Evolutionary conservation across 2,329 filamentous ascomycete genomes (phyloP).

Genomic region (Teratosphaeria destructans): DNA sequence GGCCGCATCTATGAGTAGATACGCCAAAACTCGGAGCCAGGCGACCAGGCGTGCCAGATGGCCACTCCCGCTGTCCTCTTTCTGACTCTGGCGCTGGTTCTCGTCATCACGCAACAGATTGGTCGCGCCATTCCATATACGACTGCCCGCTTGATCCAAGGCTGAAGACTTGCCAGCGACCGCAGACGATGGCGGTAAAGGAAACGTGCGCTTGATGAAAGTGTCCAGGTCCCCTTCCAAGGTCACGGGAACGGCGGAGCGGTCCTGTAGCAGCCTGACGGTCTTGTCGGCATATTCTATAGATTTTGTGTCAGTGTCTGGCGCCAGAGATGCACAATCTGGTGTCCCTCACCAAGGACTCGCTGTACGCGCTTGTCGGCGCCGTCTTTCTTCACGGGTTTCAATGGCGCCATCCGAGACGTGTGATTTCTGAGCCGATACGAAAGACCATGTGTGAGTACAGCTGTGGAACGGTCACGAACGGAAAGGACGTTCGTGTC

Average conservation of each 20-base stretch:
- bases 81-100: constrained; percentile 1
- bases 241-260: constrained; percentile 5
- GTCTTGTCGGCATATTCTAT: constrained; percentile 1
- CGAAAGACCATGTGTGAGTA: not conserved
- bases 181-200: constrained; percentile 4
- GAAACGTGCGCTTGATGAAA: constrained; percentile 9
- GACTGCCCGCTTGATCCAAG: constrained; percentile 47
- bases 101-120: constrained; percentile 28
- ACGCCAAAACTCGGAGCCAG: constrained; percentile 48
- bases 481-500: not conserved
- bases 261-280: constrained; percentile 8
- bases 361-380: constrained; percentile 12
- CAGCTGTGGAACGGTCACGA: not conserved
- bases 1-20: constrained; percentile 55
- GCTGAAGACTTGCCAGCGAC: constrained; percentile 31
- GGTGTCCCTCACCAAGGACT: constrained; percentile 6
- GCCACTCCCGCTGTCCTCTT: not conserved
- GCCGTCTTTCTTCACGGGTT: constrained; percentile 7
- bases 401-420: constrained; percentile 11
- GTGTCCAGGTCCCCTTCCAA: constrained; percentile 12
- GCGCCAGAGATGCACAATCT: not conserved
- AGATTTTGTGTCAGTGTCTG: not conserved
- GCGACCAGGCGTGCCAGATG: constrained; percentile 9
- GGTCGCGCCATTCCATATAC: constrained; percentile 58
- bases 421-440: not conserved